Percentiles rank a stretch among this genome's conserved stretches.
Evolutionary conservation across 108 stramenopile genomes (phyloP).

Genomic region (Cyclostephanos invisitatus): DNA sequence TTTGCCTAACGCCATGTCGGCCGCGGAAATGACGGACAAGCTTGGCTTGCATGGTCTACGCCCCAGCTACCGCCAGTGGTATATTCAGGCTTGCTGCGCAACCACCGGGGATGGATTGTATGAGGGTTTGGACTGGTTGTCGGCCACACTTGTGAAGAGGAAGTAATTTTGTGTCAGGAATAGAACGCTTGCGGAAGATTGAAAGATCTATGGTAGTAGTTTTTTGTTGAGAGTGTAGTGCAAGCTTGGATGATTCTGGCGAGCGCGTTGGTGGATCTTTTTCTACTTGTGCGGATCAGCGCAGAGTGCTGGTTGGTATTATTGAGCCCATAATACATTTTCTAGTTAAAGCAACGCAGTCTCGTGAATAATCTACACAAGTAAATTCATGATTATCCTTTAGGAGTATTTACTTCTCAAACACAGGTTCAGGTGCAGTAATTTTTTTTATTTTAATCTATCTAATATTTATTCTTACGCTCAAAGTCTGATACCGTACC

Average conservation of each 20-base stretch:
- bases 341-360: not conserved
- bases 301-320: not conserved
- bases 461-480: not conserved
- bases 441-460: not conserved
- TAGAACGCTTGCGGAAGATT: not conserved
- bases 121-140: constrained; percentile 98
- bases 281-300: not conserved
- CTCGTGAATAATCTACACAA: not conserved
- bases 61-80: constrained; percentile 94
- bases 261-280: constrained; percentile 2
- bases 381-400: not conserved
- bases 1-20: constrained; percentile 94
- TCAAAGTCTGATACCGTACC: not conserved
- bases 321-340: not conserved
- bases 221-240: constrained; percentile 18
- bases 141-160: constrained; percentile 89
- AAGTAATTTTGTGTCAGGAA: constrained; percentile 50
- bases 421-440: no score
- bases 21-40: constrained; percentile 94
- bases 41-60: constrained; percentile 93
- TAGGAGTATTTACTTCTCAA: not conserved
- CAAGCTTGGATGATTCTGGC: constrained; percentile 5
- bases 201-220: not conserved
- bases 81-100: constrained; percentile 98
- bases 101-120: constrained; percentile 97